A percentile compares a stretch with the other conserved stretches of the same genome.
Conservation (phyloP, 257 asterid species). For the Eucommia ulmoides region DNA sequence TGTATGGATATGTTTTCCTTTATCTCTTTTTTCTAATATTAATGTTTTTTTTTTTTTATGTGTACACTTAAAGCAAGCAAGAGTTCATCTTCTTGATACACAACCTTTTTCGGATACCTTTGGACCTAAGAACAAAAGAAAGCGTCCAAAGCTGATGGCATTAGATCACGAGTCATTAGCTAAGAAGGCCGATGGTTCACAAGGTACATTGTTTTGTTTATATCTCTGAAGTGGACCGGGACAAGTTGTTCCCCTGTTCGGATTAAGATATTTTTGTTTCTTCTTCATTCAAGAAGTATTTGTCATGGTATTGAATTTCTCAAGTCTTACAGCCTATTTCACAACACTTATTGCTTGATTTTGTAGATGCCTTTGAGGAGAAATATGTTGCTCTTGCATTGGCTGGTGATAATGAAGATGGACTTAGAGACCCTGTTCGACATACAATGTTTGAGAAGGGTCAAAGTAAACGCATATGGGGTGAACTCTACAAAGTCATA, state of each 20-base stretch:
- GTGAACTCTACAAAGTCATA: conserved; percentile 95
- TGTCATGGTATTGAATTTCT: no score
- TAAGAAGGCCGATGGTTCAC: conserved; percentile 80
- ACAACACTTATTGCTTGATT: conserved; percentile 4
- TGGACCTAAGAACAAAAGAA: conserved; percentile 83
- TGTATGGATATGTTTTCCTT: no score
- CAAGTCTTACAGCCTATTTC: no score
- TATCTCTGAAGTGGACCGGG: no score
- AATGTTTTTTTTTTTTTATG: conserved; percentile 7
- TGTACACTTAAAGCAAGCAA: conserved; percentile 69
- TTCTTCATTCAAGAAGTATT: no score
- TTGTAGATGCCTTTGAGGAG: conserved; percentile 66
- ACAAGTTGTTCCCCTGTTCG: no score
- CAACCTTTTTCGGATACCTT: conserved; percentile 83
- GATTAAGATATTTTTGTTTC: no score
- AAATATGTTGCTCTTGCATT: conserved; percentile 54
- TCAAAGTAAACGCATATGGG: conserved; percentile 99
- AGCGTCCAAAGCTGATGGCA: conserved; percentile 64
- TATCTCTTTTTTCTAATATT: background rate
- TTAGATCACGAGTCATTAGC: conserved; percentile 61
- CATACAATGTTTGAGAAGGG: conserved; percentile 95
- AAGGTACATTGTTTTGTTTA: conserved; percentile 35
- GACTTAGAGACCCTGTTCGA: conserved; percentile 79
- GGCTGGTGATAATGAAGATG: conserved; percentile 60
- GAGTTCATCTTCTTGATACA: conserved; percentile 91